Evolutionary conservation across 139 green algal species (phyloP), one percentile per base, ranked within the genome.

Genomic region (Chlorella sp.): DNA sequence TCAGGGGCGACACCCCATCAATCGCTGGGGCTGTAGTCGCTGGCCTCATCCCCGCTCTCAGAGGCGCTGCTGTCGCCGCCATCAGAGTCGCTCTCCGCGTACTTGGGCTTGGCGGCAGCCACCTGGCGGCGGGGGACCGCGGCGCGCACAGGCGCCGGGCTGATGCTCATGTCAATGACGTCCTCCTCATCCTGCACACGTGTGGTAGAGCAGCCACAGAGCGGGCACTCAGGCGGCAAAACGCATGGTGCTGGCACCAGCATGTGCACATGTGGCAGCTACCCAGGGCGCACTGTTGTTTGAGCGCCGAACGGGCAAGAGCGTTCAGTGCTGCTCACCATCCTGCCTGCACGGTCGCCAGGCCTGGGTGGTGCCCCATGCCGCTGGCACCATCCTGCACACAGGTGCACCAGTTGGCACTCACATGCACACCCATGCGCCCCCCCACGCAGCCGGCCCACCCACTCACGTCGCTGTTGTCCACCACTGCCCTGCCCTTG

Each of bases 31-130:
- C 84, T 75, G 30, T 75, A 87, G 32, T 87, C 84, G 39, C 39
- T 37, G 24, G 77, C 86, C 39, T 94, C 86, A 14, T 80, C 81
- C 79, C 91, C 91, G 40, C 87, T 71, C 24, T 83, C 78, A 32
- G 71, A 78, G 14, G 15, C 71, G 12, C 48, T 69, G 61, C 90
- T 85, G 21, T 87, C 86, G 37, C 77, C 86, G 22, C 83, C 81
- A 34, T 94, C 92, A 30, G 66, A 68, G 57, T 71, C 73, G 37
- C 83, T 71, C 22, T 86, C 81, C 26, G 75, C 77, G 60, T 90
- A 92, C 37, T 66, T 83, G 19, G 90, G 73, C 61, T 91, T 86
- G 16, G 39, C 53, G 37, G 79, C 88, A 3, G 77, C 88, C 12
- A 16, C 88, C 11, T 12, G 22, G 34, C 82, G 88, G 24, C 82